Percentiles rank a stretch among this genome's conserved stretches.
Evolutionary conservation across 208 protist species (phyloP).

Genomic region (Crithidia bombi): DNA sequence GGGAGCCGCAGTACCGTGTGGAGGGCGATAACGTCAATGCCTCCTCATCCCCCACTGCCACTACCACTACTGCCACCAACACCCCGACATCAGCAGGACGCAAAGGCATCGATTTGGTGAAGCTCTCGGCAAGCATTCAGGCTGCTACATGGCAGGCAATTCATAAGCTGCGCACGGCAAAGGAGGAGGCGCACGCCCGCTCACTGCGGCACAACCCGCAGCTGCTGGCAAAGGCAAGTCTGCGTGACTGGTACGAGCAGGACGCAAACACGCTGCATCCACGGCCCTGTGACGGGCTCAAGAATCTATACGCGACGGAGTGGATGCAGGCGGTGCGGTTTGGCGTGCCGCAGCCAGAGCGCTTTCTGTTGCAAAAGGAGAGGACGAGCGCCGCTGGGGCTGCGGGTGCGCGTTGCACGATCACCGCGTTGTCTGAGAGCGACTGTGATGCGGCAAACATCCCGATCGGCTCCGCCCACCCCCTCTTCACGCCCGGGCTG

Average conservation of each 20-base stretch:
- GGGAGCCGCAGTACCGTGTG: conserved; percentile 67
- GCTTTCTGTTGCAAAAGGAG: conserved; percentile 5
- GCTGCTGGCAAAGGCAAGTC: conserved; percentile 36
- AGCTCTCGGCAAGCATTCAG: conserved; percentile 67
- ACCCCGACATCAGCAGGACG: background rate
- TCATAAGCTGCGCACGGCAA: conserved; percentile 61
- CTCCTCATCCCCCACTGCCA: conserved; percentile 12
- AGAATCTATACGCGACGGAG: conserved; percentile 60
- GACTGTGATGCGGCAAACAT: conserved; percentile 62
- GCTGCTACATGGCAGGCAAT: conserved; percentile 75
- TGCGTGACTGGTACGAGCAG: conserved; percentile 82
- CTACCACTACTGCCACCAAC: background rate
- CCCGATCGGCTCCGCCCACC: conserved; percentile 75
- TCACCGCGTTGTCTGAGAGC: conserved; percentile 40
- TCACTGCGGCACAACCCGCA: conserved; percentile 64
- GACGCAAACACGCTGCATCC: conserved; percentile 75
- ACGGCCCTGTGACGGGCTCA: conserved; percentile 56
- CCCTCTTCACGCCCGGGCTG: conserved; percentile 67
- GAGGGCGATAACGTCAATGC: background rate
- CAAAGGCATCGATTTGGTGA: conserved; percentile 50
- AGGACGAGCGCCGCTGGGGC: background rate
- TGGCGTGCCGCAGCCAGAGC: conserved; percentile 42
- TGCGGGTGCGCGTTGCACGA: background rate
- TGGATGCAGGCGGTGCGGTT: conserved; percentile 85
- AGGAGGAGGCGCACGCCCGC: conserved; percentile 69